Evolutionary conservation across 2,329 filamentous ascomycete genomes (phyloP).

Genomic region (Diaporthe capsici): DNA sequence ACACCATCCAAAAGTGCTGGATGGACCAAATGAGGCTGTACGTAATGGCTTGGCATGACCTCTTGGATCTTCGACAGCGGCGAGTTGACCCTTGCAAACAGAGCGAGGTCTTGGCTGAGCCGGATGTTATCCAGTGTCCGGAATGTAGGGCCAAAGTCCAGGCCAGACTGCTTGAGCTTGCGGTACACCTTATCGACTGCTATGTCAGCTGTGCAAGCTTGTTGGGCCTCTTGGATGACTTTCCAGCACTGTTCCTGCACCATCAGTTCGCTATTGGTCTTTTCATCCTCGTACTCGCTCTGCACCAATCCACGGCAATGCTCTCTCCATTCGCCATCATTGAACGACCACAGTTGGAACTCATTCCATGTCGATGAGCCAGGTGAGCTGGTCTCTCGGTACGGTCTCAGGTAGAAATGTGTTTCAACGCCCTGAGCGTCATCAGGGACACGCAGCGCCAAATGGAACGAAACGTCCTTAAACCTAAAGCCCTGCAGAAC

Average conservation of each 20-base stretch:
- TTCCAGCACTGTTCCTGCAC: conserved; percentile 23
- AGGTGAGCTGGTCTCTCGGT: conserved; percentile 37
- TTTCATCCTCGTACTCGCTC: conserved; percentile 34
- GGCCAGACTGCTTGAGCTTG: conserved; percentile 39
- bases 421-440: conserved; percentile 41
- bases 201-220: conserved; percentile 2
- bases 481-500: conserved; percentile 38
- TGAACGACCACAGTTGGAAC: conserved; percentile 47
- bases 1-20: conserved; percentile 38
- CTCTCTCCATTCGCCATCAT: conserved; percentile 44
- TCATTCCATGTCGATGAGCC: conserved; percentile 43
- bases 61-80: conserved; percentile 31
- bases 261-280: background rate
- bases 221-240: background rate
- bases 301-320: conserved; percentile 46
- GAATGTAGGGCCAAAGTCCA: conserved; percentile 44
- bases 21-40: conserved; percentile 40
- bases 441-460: conserved; percentile 45
- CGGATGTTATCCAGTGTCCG: conserved; percentile 41
- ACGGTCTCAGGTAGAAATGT: conserved; percentile 44
- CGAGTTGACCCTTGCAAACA: conserved; percentile 37
- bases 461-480: conserved; percentile 44
- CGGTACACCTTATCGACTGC: conserved; percentile 42
- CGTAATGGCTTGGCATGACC: conserved; percentile 45
- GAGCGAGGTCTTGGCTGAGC: conserved; percentile 17